Evolutionary conservation across 2,329 filamentous ascomycete species (phyloP), one percentile per base, ranked within the genome.

Genomic region (Colletotrichum sidae): DNA sequence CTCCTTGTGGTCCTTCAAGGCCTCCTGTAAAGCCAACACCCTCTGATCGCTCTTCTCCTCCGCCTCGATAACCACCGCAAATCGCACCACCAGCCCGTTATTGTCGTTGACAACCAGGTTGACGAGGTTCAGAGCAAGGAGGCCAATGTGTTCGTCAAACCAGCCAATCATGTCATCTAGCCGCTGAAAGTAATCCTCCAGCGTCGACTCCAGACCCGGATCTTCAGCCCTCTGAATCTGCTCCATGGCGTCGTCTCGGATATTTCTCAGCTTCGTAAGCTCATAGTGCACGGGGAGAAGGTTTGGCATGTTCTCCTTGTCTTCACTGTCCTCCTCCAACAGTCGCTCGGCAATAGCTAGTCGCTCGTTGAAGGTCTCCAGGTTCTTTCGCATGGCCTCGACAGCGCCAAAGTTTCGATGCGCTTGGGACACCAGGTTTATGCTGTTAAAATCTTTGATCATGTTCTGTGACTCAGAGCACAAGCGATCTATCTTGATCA

Each of bases 381-480:
- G 87, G 72, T 96, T 94, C 71, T 86, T 88, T 76, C 95, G 93
- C 94, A 99, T 97, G 72, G 91, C 89, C 81, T 97, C 91, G 67
- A 97, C 94, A 50, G 93, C 93, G 73, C 92, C 93, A 76, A 99
- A 99, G 80, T 99, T 97, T 69, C 95, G 88, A 80, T 99, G 96
- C 70, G 96, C 96, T 79, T 97, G 93, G 60, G 95, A 95, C 59
- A 96, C 92, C 67, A 93, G 83, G 77, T 96, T 96, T 83, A 97
- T 96, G 75, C 93, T 93, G 41, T 92, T 91, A 79, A 99, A 98
- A 82, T 99, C 96, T 74, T 92, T 90, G 74, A 99, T 97, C 89
- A 97, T 97, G 76, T 93, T 93, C 82, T 98, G 95, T 59, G 94
- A 94, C 80, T 99, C 96, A 69, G 94, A 94, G 81, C 96, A 99